phyloP scores from a whole-genome alignment of 108 stramenopile genomes.

The Nitzschia sp. region DNA sequence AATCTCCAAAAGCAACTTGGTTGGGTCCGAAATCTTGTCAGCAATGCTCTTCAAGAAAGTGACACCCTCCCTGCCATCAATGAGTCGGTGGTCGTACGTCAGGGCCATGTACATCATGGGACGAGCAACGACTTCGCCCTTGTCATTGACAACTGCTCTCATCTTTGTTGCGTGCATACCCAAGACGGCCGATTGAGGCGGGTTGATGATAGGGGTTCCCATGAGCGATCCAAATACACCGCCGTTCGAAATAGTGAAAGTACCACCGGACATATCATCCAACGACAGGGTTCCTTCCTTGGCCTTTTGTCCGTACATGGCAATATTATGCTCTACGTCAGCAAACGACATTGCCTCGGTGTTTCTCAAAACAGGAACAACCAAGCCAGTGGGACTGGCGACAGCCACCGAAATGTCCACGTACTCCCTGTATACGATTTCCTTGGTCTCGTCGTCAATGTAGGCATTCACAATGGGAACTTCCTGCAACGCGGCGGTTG shows the following conservation, averaged over 20 bases:
- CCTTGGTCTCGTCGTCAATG: conserved; percentile 96
- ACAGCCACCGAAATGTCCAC: conserved; percentile 98
- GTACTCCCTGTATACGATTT: conserved; percentile 99
- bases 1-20: conserved; percentile 90
- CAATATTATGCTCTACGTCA: conserved; percentile 96
- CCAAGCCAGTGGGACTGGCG: conserved; percentile 94
- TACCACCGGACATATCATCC: conserved; percentile 99
- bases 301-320: conserved; percentile 94
- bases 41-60: conserved; percentile 98
- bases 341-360: conserved; percentile 97
- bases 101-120: conserved; percentile 99
- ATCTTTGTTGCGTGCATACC: conserved; percentile 99
- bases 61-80: conserved; percentile 99
- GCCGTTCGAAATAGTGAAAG: conserved; percentile 99
- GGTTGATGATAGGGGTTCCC: conserved; percentile 99
- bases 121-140: conserved; percentile 95
- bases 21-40: conserved; percentile 96
- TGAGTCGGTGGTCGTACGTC: conserved; percentile 99
- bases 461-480: conserved; percentile 97
- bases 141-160: conserved; percentile 93
- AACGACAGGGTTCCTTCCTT: conserved; percentile 87
- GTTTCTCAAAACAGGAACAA: conserved; percentile 98
- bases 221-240: conserved; percentile 99
- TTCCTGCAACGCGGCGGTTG: conserved; percentile 92
- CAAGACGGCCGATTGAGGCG: conserved; percentile 98